phyloP scores from a whole-genome alignment of 2,329 filamentous ascomycete genomes.

The Cladosporium sp. region DNA sequence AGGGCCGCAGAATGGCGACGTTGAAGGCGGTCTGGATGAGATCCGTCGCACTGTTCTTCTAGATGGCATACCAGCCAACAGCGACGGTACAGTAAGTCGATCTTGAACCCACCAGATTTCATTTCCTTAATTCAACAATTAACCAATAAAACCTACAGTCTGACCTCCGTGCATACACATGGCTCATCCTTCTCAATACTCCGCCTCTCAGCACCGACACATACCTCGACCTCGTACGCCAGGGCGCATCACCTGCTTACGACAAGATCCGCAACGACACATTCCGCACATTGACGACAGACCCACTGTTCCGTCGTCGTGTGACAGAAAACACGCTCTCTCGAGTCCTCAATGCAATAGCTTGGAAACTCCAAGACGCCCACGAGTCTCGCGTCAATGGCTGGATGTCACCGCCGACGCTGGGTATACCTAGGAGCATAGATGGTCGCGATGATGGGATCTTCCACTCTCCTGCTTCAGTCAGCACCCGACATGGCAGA shows the following conservation, averaged over 20 bases:
- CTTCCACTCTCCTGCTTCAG: conserved; percentile 37
- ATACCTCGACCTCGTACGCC: conserved; percentile 87
- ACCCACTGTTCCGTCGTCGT: conserved; percentile 92
- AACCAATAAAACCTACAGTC: conserved; percentile 58
- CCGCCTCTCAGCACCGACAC: conserved; percentile 80
- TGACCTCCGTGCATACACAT: conserved; percentile 88
- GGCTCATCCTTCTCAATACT: conserved; percentile 89
- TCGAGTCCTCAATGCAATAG: conserved; percentile 88
- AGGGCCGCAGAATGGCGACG: conserved; percentile 72
- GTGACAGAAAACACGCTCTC: conserved; percentile 96
- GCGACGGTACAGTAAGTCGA: conserved; percentile 72
- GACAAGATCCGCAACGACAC: conserved; percentile 98
- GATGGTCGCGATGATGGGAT: conserved; percentile 49
- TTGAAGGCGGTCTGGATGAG: conserved; percentile 66
- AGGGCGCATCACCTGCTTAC: conserved; percentile 90
- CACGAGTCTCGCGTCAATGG: conserved; percentile 59
- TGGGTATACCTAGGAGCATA: conserved; percentile 51
- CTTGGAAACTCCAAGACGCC: conserved; percentile 87
- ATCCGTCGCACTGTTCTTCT: conserved; percentile 72
- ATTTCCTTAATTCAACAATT: background rate
- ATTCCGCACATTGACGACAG: conserved; percentile 92
- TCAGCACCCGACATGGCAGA: conserved; percentile 36
- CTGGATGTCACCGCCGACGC: conserved; percentile 51
- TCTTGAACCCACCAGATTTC: background rate
- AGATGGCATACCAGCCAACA: conserved; percentile 73